Percentiles rank a stretch among this genome's conserved stretches.
Evolutionary conservation across 139 green algal genomes (phyloP).

Genomic region (Picochlorum sp.): DNA sequence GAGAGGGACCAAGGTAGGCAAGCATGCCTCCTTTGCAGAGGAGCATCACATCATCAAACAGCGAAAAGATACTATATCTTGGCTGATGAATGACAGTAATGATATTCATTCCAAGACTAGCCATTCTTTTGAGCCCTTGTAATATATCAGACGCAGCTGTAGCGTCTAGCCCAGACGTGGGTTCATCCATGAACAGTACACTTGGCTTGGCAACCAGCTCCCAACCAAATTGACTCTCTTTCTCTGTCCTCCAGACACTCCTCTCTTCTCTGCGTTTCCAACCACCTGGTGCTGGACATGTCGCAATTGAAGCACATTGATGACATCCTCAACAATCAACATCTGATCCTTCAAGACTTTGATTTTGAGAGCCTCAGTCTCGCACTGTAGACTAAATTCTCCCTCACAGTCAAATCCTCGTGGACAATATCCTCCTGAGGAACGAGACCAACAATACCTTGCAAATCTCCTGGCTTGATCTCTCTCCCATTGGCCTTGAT

Average conservation of each 20-base stretch:
- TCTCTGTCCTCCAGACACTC: conserved; percentile 64
- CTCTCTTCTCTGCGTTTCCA: conserved; percentile 39
- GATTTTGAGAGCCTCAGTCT: conserved; percentile 37
- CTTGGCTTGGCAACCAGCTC: conserved; percentile 60
- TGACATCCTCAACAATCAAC: conserved; percentile 30
- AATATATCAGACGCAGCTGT: conserved; percentile 65
- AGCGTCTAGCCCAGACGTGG: conserved; percentile 52
- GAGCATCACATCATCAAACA: conserved; percentile 67
- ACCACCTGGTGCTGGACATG: conserved; percentile 47
- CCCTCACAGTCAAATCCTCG: conserved; percentile 49
- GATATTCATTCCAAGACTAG: conserved; percentile 60
- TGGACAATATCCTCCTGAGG: conserved; percentile 53
- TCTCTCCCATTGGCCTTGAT: conserved; percentile 37
- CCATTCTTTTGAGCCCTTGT: conserved; percentile 33
- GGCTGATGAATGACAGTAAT: conserved; percentile 62
- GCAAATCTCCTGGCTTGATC: conserved; percentile 23
- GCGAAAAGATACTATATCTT: conserved; percentile 58
- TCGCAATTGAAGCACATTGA: conserved; percentile 20
- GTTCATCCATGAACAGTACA: conserved; percentile 61
- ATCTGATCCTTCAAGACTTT: conserved; percentile 16
- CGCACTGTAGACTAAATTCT: conserved; percentile 65
- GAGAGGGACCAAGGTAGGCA: conserved; percentile 44
- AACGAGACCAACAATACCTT: conserved; percentile 39
- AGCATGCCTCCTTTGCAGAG: conserved; percentile 47
- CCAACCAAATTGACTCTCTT: conserved; percentile 72